Base-by-base conservation (phyloP, 2,329 filamentous ascomycete species). In the Setomelanomma holmii region DNA sequence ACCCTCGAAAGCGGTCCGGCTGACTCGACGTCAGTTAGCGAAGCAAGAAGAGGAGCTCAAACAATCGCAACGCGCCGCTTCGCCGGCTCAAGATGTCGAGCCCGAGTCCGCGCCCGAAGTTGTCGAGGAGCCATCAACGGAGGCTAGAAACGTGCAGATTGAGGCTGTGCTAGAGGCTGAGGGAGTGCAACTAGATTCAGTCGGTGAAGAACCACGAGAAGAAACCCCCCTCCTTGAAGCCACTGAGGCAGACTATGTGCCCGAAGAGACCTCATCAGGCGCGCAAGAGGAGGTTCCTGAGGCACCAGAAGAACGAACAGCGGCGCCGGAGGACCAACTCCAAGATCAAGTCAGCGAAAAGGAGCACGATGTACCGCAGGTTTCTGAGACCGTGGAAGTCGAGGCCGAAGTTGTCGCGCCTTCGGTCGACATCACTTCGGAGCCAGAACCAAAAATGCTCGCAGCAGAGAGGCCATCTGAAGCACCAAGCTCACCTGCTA, bases 21-120 rank as follows among this genome's bases (percentile, higher is more conserved):
- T 67, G 47, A 74, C 72, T 30, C 68, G 73, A 40, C 68, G 72
- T 36, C 71, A 74, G 53, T 50, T 74, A 49, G 68, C 69, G 11
- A 71, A 66, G 44, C 61, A 71, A 20, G 67, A 73, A 35, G 69
- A 73, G 52, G 62, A 68, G 17, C 49, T 64, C 20, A 64, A 57
- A 35, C 64, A 64, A 30, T 60, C 61, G 12, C 64, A 68, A 44
- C 54, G 49, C 19, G 55, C 47, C n/a, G 36, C 41, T n/a, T 30
- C 51, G 14, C 49, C 55, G 30, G 49, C 50, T 10, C 39, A 40
- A 23, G 45, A 60, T 21, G 40, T 51, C 22, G 51, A 61, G 27
- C 42, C 53, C 23, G 51, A 62, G 34, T 19, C 49, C 20, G 44
- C 30, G 16, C 23, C 12, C 38, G 55, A 60, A 33, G 23, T 47